Base-by-base conservation (phyloP, 345 rosid species). In the Hibiscus trionum region DNA sequence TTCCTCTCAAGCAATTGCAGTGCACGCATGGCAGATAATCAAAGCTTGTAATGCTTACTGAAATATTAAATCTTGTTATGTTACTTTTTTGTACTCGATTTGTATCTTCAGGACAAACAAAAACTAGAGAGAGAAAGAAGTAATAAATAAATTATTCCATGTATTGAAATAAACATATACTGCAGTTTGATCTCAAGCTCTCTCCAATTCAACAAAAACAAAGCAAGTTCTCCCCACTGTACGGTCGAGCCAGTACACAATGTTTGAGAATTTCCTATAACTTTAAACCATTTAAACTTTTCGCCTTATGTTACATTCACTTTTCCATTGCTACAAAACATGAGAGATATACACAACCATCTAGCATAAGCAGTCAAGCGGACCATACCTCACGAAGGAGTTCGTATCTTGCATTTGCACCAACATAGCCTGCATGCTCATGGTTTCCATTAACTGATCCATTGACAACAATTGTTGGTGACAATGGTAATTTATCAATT, bases 301-400 rank as follows among this genome's bases (percentile, higher is more conserved):
- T 37, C 42, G 42, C 42, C 42, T 37, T 37, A 37, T 37, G 42
- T 37, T 37, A 37, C 42, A 37, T 6, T 37, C 42, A 37, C 42
- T 7, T 37, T 37, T 7, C 8, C 42, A 37, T 37, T 37, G 42
- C 8, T 37, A 37, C 42, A 37, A 37, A 37, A 37, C 42, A 37
- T 37, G 39, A 35, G 39, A 35, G 39, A 35, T 4, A 7, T 37
- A 60, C 75, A 79, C 52, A 63, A 17, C 24, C 12, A 61, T 33
- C 55, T 39, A 44, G 31, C 69, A 26, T 58, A 26, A 33, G 27
- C 47, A 16, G 61, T 81, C 80, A 84, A 9, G 73, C 73, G 46
- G 88, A 81, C 99, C 99, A 95, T 65, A 91, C 91, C 86, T 89
- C 88, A 0, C 88, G 80, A 59, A 95, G 97, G 78, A 94, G 98